phyloP scores from a whole-genome alignment of 176 grass and related monocot genomes.

The Lolium rigidum region DNA sequence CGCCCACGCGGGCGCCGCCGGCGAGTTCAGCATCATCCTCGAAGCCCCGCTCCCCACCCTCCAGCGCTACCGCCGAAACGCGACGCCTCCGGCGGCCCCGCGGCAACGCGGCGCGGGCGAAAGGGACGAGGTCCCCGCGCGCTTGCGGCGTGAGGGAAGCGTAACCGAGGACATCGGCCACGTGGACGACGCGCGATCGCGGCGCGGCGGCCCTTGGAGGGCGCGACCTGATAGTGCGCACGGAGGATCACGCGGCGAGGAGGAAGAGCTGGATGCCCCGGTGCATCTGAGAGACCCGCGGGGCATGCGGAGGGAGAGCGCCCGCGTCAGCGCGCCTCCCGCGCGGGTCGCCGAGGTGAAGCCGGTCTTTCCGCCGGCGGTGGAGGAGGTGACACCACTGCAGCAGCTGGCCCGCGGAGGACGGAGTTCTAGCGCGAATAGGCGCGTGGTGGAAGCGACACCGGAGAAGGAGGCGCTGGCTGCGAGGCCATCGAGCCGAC shows the following conservation, averaged over 20 bases:
- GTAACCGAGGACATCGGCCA: slow-evolving; percentile 2
- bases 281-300: slow-evolving; percentile 19
- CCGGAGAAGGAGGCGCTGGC: not conserved
- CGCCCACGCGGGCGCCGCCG: slow-evolving; percentile 52
- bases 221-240: not conserved
- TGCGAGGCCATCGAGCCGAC: slow-evolving; percentile 40
- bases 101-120: not conserved
- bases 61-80: slow-evolving; percentile 49
- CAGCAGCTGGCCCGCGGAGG: slow-evolving; percentile 34
- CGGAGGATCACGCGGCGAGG: not conserved
- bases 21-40: slow-evolving; percentile 58
- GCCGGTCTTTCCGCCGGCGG: not conserved
- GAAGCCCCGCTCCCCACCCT: slow-evolving; percentile 49
- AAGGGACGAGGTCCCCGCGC: slow-evolving; percentile 33
- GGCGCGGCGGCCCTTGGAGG: not conserved
- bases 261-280: not conserved
- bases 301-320: slow-evolving; percentile 2
- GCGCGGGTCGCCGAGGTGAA: not conserved
- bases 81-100: not conserved
- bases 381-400: slow-evolving; percentile 31
- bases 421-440: slow-evolving; percentile 41
- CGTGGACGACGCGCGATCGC: not conserved
- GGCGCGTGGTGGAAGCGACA: slow-evolving; percentile 5
- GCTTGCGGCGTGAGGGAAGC: slow-evolving; percentile 43
- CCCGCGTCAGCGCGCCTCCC: slow-evolving; percentile 15